A percentile compares a stretch with the other conserved stretches of the same genome.
Evolutionary conservation across 2,329 filamentous ascomycete genomes (phyloP).

Genomic region (Neopestalotiopsis sp.): DNA sequence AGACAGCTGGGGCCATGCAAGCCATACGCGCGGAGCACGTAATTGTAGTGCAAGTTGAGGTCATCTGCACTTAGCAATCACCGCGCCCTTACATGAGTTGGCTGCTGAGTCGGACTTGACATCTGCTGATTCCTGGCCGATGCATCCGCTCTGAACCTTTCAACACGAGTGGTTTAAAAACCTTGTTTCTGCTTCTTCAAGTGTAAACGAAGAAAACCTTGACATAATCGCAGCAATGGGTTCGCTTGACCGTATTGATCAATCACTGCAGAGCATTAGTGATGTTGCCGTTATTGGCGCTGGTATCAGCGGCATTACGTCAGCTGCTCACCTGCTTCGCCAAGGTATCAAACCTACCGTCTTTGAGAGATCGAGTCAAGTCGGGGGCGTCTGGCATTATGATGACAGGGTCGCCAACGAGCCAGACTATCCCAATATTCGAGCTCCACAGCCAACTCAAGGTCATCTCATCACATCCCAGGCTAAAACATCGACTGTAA

Average conservation of each 20-base stretch:
- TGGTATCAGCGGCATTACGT: conserved; percentile 65
- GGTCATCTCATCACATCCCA: not conserved
- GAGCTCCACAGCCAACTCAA: conserved; percentile 27
- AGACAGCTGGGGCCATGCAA: not conserved
- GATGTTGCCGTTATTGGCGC: conserved; percentile 67
- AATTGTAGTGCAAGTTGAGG: conserved; percentile 3
- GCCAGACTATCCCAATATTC: conserved; percentile 33
- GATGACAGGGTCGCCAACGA: conserved; percentile 53
- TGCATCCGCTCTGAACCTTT: not conserved
- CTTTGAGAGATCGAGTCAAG: conserved; percentile 64
- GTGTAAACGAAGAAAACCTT: not conserved
- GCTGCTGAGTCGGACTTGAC: not conserved
- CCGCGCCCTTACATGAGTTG: not conserved
- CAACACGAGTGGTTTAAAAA: not conserved
- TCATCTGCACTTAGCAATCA: conserved; percentile 5
- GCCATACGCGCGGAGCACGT: conserved; percentile 10
- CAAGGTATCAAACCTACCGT: conserved; percentile 63
- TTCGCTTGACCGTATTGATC: conserved; percentile 19
- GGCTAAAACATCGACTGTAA: conserved; percentile 14
- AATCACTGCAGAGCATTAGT: conserved; percentile 28
- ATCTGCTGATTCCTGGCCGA: not conserved
- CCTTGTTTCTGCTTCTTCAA: not conserved
- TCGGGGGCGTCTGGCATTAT: conserved; percentile 72
- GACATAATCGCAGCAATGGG: conserved; percentile 20
- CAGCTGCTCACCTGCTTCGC: conserved; percentile 67